Evolutionary conservation across 2,329 filamentous ascomycete species (phyloP), one percentile per base, ranked within the genome.

Genomic region (Dendrostoma leiphaemia): DNA sequence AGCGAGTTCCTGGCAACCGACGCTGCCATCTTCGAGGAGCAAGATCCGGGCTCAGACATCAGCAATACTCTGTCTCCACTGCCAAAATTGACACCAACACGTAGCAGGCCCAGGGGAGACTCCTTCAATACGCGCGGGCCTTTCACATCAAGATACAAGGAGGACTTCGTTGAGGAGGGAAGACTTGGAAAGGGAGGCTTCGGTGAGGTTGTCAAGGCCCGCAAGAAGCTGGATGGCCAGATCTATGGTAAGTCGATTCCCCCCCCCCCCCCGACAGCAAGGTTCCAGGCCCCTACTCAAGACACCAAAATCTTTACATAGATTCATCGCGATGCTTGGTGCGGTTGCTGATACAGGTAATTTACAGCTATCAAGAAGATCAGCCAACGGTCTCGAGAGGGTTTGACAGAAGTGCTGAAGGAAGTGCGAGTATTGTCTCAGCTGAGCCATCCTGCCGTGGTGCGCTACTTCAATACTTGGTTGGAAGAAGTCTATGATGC

Each of bases 391-490:
- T 90, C 90, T 1, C 82, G 88, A 24, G 81, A 86, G 55, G 90
- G 89, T 54, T 76, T 97, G 35, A 92, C 89, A 0, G 89, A 96
- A 66, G 86, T 92, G 12, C 69, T 93, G 24, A 91, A 89, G 51
- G 90, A 94, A 69, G 93, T 97, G 37, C 88, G 92, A 67, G 74
- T 97, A 8, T 77, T 99, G 15, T 96, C 93, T n/a, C 85, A 91
- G 56, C 81, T 99, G 53, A 97, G 95, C 64, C 93, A 97, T 69
- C 92, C 92, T 3, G 80, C 83, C 21, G 83, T 87, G 13, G 91
- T 97, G 54, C 85, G 94, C 43, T 99, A 99, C 69, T 97, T 92
- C 71, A 92, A 91, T 51, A 92, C 94, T 2, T 99, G 94, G 94
- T 83, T 94, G 1, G 93, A 97, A 68, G 86, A 92, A 62, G 68